A percentile compares a stretch with the other conserved stretches of the same genome.
Conservation (phyloP, 805 yeast species). For the Yarrowia hollandica region DNA sequence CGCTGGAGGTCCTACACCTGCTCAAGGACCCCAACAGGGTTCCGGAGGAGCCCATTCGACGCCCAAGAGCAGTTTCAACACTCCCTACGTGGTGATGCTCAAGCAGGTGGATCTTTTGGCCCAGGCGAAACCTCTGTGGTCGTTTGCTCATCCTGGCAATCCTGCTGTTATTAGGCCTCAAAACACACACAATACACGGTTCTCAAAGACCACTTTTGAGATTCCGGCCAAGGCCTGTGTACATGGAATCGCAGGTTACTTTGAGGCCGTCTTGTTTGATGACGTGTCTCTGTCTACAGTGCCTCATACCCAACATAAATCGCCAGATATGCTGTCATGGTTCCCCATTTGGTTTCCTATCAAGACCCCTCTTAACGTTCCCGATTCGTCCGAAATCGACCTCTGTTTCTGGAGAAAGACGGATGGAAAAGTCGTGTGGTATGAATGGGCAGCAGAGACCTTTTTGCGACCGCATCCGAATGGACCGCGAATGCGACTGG, state of each 20-base stretch:
- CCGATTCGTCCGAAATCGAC: constrained; percentile 57
- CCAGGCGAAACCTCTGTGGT: constrained; percentile 57
- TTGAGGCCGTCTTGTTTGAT: constrained; percentile 66
- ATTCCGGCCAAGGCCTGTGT: constrained; percentile 54
- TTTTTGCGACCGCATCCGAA: constrained; percentile 36
- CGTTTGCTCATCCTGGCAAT: constrained; percentile 54
- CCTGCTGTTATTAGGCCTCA: constrained; percentile 11
- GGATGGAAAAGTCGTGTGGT: constrained; percentile 54
- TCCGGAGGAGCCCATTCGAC: neutral
- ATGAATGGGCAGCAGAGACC: constrained; percentile 63
- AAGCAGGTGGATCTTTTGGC: constrained; percentile 47
- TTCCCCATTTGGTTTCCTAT: constrained; percentile 67
- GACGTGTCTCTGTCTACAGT: constrained; percentile 56
- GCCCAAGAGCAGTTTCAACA: constrained; percentile 34
- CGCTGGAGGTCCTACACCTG: constrained; percentile 13
- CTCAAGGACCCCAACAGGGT: constrained; percentile 22
- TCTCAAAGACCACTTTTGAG: constrained; percentile 45
- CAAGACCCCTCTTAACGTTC: constrained; percentile 51
- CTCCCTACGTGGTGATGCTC: constrained; percentile 50
- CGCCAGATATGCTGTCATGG: constrained; percentile 61
- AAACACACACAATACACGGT: constrained; percentile 35
- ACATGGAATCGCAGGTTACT: constrained; percentile 77
- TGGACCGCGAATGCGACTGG: neutral
- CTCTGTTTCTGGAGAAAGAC: constrained; percentile 53
- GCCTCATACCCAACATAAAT: constrained; percentile 43